A percentile compares a stretch with the other conserved stretches of the same genome.
These are phyloP conservation scores for Colletotrichum siamense DNA, from an alignment of 2,329 filamentous ascomycete genomes.

Conservation along the genomic window DNA sequence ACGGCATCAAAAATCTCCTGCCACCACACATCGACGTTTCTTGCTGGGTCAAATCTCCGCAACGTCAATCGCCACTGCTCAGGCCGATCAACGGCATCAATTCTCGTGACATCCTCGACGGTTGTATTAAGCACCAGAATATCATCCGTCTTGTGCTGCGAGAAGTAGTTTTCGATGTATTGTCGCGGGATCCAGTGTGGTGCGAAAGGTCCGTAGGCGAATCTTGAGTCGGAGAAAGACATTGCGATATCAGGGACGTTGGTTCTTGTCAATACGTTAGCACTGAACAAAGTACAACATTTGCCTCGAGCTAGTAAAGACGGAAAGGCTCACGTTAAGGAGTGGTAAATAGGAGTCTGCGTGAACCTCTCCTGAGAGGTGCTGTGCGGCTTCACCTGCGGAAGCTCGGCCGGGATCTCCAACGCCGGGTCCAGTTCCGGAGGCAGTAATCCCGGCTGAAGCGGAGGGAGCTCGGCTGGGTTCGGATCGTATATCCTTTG, in stretches of 20 bases:
- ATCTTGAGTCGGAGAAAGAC: slow-evolving; percentile 58
- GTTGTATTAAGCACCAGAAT: slow-evolving; percentile 56
- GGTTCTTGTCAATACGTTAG: slow-evolving; percentile 49
- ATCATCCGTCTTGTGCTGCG: slow-evolving; percentile 50
- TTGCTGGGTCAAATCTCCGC: slow-evolving; percentile 47
- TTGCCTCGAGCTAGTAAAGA: neutral
- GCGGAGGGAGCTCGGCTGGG: slow-evolving; percentile 35
- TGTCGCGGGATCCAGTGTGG: slow-evolving; percentile 60
- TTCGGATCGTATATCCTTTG: slow-evolving; percentile 57
- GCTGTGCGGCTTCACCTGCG: slow-evolving; percentile 42
- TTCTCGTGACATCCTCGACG: slow-evolving; percentile 51
- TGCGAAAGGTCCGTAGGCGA: slow-evolving; percentile 61
- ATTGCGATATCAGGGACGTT: slow-evolving; percentile 64
- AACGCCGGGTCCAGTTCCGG: slow-evolving; percentile 51
- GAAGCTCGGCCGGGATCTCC: slow-evolving; percentile 46
- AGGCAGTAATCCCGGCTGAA: slow-evolving; percentile 49
- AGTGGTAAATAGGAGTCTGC: slow-evolving; percentile 56
- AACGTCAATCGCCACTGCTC: slow-evolving; percentile 53
- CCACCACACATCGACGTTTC: slow-evolving; percentile 58
- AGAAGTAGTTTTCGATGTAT: slow-evolving; percentile 62
- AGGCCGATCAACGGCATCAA: slow-evolving; percentile 21
- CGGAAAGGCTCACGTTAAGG: slow-evolving; percentile 48
- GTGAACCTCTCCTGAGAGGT: slow-evolving; percentile 47
- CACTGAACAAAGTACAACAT: no score
- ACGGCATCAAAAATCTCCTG: slow-evolving; percentile 54